phyloP scores from a whole-genome alignment of 257 asterid species.

The Ilex aquifolium region DNA sequence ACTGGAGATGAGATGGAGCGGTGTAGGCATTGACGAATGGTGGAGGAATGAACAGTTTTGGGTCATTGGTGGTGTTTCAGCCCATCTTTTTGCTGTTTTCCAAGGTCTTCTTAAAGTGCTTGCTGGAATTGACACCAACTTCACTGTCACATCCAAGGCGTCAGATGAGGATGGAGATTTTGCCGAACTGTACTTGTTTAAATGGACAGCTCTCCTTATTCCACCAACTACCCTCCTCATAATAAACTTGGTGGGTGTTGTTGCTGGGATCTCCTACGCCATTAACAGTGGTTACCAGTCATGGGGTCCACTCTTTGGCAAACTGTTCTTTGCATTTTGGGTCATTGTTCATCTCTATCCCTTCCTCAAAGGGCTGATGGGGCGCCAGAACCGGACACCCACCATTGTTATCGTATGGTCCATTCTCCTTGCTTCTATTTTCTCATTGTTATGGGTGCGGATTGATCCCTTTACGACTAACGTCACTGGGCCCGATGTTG shows the following conservation, averaged over 20 bases:
- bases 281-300: slow-evolving; percentile 93
- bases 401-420: slow-evolving; percentile 94
- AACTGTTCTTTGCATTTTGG: slow-evolving; percentile 4
- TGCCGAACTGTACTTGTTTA: slow-evolving; percentile 90
- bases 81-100: slow-evolving; percentile 88
- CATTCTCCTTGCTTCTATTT: slow-evolving; percentile 87
- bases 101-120: slow-evolving; percentile 96
- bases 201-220: slow-evolving; percentile 89
- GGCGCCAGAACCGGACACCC: slow-evolving; percentile 89
- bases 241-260: slow-evolving; percentile 79
- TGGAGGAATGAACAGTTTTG: slow-evolving; percentile 99
- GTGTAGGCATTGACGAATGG: slow-evolving; percentile 96
- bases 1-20: slow-evolving; percentile 97
- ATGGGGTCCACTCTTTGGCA: slow-evolving; percentile 94
- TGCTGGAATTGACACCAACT: slow-evolving; percentile 93
- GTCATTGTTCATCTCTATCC: slow-evolving; percentile 2
- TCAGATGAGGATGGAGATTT: slow-evolving; percentile 89
- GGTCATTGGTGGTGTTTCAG: slow-evolving; percentile 96
- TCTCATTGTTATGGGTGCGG: slow-evolving; percentile 87
- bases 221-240: slow-evolving; percentile 94
- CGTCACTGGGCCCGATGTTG: slow-evolving; percentile 79
- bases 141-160: slow-evolving; percentile 97
- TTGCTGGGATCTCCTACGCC: slow-evolving; percentile 93
- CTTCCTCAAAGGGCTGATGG: slow-evolving; percentile 26
- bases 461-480: slow-evolving; percentile 86